Base-by-base conservation (phyloP, 495 filamentous ascomycete species). In the Trichoderma virens region DNA sequence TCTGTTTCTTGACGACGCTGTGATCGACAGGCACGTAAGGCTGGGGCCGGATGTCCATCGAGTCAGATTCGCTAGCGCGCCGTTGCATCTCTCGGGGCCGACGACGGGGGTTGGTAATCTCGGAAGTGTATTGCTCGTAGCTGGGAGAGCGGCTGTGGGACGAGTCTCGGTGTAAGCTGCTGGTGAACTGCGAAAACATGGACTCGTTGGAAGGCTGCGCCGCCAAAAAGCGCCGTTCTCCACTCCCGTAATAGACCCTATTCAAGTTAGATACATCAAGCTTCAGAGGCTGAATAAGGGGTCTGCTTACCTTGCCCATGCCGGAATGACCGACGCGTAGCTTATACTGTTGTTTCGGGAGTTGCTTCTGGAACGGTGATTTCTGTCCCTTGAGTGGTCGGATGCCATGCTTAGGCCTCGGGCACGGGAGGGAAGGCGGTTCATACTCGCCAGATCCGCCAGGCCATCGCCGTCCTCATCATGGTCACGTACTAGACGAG, bases 401-500 rank as follows among this genome's bases (percentile, higher is more conserved):
- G 74, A 74, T 51, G 78, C 75, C 34, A 75, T 70, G 38, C 75
- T 77, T 4, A 73, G 64, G 59, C 83, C 67, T 7, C 78, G 76
- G 13, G 71, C 74, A 61, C 78, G 74, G 0, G 82, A 85, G 5
- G 82, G 76, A 38, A 74, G 73, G 45, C 66, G 64, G 11, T 75
- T 69, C 20, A 78, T 67, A 35, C 77, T 67, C 16, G 78, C 72
- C 63, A 85, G 68, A 66, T 83, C 81, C 6, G 82, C 78, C 47
- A 85, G 72, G 3, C 80, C 80, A 64, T 85, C 82, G 0, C 80
- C 81, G 64, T 84, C 74, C 67, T 85, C 82, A 62, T 85, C 82
- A 60, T 81, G 79, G 64, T 83, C 78, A 31, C 75, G 74, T 60
- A 82, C 67, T 66, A 73, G 73, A 43, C 72, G 77, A 56, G 68